phyloP scores from a whole-genome alignment of 768 basidiomycete genomes.

The Xerocomus potaroensis region DNA sequence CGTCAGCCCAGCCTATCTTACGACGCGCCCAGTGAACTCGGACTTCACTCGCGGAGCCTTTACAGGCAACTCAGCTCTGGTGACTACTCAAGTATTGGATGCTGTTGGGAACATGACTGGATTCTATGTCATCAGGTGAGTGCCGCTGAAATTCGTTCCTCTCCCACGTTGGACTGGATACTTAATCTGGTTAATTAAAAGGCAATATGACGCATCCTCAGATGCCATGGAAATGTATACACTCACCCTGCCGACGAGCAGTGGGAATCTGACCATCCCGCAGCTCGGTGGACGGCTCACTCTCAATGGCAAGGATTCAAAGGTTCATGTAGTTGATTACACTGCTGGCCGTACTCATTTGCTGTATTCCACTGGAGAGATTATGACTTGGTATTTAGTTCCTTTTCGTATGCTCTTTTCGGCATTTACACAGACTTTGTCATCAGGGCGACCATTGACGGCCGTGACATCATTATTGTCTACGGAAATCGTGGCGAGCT shows the following conservation, averaged over 20 bases:
- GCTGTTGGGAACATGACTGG: slow-evolving; percentile 44
- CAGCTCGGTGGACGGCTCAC: slow-evolving; percentile 40
- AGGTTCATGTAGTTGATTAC: slow-evolving; percentile 50
- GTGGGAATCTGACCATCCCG: slow-evolving; percentile 40
- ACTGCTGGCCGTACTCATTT: slow-evolving; percentile 40
- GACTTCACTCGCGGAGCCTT: slow-evolving; percentile 40
- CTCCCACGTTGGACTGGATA: neutral
- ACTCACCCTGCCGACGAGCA: slow-evolving; percentile 42
- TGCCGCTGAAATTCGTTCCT: neutral
- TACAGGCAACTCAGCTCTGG: slow-evolving; percentile 44
- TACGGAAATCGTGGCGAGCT: slow-evolving; percentile 45
- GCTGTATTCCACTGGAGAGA: slow-evolving; percentile 47
- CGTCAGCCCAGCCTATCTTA: slow-evolving; percentile 48
- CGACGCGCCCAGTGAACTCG: slow-evolving; percentile 42
- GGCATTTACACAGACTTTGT: neutral
- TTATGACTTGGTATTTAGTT: slow-evolving; percentile 41
- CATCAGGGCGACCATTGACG: slow-evolving; percentile 44
- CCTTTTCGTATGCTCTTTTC: neutral
- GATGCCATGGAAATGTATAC: slow-evolving; percentile 26
- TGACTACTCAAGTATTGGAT: slow-evolving; percentile 48
- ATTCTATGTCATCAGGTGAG: slow-evolving; percentile 38
- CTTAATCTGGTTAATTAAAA: slow-evolving; percentile 9
- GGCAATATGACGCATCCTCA: slow-evolving; percentile 14
- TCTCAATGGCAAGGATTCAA: slow-evolving; percentile 50
- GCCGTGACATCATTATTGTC: slow-evolving; percentile 43